Base-by-base conservation (phyloP, 768 basidiomycete species). In the Tylopilus subfusipes region DNA sequence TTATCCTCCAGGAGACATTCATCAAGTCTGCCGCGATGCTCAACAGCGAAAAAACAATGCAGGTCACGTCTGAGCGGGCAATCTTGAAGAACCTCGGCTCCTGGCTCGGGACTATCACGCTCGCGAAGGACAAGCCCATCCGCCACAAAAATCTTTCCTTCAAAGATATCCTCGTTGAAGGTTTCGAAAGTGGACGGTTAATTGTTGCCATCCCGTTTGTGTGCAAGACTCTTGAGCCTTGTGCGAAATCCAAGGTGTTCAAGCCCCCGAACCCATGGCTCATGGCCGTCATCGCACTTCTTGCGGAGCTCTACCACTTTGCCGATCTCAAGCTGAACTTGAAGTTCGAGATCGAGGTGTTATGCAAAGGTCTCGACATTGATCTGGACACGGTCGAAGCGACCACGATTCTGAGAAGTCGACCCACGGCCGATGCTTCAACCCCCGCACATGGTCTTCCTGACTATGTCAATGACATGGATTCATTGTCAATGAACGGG, bases 251-350 rank as follows among this genome's bases (percentile, higher is more conserved):
- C 30, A 86, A 78, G 59, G 90, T 98, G 25, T 99, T 99, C 82
- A 88, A 82, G 64, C 89, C 93, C 19, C 97, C 97, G 24, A 99
- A 98, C 69, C 97, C 97, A 2, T 99, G 97, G 97, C 74, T 99
- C 47, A 95, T 98, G 88, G 95, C 90, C 0, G 90, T 99, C 58
- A 78, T 98, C 63, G 84, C 88, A 60, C 78, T 98, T 40, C 82
- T 98, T 42, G 90, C 85, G 42, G 97, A 99, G 69, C 81, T 99
- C n/a, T 98, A 99, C 71, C 91, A 95, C 68, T 95, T 88, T 63
- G 96, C 93, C 5, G 95, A 98, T 62, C 79, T 98, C 57, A 96
- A 96, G 73, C 77, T 98, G 52, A 97, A 98, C 68, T 81, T 94
- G 68, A 98, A 98, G 72, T 99, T 99, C 66, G 97, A 98, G 73